Evolutionary conservation across 2,329 filamentous ascomycete species (phyloP).

Genomic region (Malbranchea cinnamomea): DNA sequence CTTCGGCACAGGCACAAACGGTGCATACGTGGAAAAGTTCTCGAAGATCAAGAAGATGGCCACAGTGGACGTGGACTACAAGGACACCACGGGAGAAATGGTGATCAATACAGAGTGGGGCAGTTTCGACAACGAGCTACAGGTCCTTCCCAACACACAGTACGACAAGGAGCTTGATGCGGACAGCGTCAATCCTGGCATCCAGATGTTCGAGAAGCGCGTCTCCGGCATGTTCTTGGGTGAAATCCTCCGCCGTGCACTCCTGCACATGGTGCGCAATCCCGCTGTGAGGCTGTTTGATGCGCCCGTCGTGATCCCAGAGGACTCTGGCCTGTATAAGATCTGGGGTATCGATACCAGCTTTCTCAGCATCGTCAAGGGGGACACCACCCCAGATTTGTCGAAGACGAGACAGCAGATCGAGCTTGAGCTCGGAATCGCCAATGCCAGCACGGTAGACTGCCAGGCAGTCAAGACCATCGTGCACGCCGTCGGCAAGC

Average conservation of each 20-base stretch:
- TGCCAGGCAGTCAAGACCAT: slow-evolving; percentile 77
- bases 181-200: slow-evolving; percentile 74
- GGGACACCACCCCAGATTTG: slow-evolving; percentile 59
- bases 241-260: slow-evolving; percentile 69
- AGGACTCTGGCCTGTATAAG: slow-evolving; percentile 53
- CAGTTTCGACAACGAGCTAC: slow-evolving; percentile 88
- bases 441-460: slow-evolving; percentile 64
- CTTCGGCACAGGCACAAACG: slow-evolving; percentile 94
- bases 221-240: slow-evolving; percentile 97
- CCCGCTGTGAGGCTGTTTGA: slow-evolving; percentile 57
- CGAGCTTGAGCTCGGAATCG: slow-evolving; percentile 60
- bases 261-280: slow-evolving; percentile 58
- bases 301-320: slow-evolving; percentile 54
- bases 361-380: slow-evolving; percentile 74
- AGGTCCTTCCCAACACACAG: slow-evolving; percentile 68
- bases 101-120: slow-evolving; percentile 98
- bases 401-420: slow-evolving; percentile 62
- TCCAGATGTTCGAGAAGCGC: slow-evolving; percentile 98
- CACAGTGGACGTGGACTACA: slow-evolving; percentile 45
- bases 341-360: slow-evolving; percentile 86
- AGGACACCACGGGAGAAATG: slow-evolving; percentile 78
- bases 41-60: slow-evolving; percentile 65
- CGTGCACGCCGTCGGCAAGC: slow-evolving; percentile 68
- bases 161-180: slow-evolving; percentile 70
- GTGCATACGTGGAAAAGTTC: slow-evolving; percentile 90